Conservation (phyloP, 768 basidiomycete genomes). For the Auricularia sp. region DNA sequence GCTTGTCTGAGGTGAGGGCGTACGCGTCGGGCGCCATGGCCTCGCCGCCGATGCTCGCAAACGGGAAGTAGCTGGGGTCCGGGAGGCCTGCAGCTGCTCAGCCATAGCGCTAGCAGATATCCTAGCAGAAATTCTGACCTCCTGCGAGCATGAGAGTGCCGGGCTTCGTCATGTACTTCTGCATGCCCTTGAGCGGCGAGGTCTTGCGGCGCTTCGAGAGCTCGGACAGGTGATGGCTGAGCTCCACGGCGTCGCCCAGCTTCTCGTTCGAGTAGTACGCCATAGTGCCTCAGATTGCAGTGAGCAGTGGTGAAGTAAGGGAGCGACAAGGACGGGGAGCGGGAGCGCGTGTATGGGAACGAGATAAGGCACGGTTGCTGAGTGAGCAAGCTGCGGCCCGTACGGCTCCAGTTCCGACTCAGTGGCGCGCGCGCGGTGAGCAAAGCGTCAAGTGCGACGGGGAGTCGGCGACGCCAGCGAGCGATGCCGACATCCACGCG, state of each 20-base stretch:
- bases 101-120: conserved; percentile 4
- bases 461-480: too few relatives aligned
- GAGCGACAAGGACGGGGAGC: too few relatives aligned
- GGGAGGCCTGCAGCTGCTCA: conserved; percentile 41
- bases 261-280: conserved; percentile 8
- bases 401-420: too few relatives aligned
- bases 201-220: conserved; percentile 36
- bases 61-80: conserved; percentile 59
- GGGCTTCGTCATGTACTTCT: conserved; percentile 45
- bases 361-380: too few relatives aligned
- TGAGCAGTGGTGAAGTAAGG: too few relatives aligned
- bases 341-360: too few relatives aligned
- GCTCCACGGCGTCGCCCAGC: conserved; percentile 42
- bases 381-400: too few relatives aligned
- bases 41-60: conserved; percentile 47
- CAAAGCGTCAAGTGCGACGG: too few relatives aligned
- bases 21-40: conserved; percentile 41
- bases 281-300: neutral
- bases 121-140: conserved; percentile 30
- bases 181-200: conserved; percentile 58
- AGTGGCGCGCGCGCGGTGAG: too few relatives aligned
- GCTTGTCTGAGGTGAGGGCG: conserved; percentile 23
- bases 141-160: conserved; percentile 58
- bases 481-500: too few relatives aligned
- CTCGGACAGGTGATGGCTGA: conserved; percentile 62